A percentile compares a stretch with the other conserved stretches of the same genome.
Conservation (phyloP, 1,139 yeast genomes). For the Citeromyces hawaiiensis region DNA sequence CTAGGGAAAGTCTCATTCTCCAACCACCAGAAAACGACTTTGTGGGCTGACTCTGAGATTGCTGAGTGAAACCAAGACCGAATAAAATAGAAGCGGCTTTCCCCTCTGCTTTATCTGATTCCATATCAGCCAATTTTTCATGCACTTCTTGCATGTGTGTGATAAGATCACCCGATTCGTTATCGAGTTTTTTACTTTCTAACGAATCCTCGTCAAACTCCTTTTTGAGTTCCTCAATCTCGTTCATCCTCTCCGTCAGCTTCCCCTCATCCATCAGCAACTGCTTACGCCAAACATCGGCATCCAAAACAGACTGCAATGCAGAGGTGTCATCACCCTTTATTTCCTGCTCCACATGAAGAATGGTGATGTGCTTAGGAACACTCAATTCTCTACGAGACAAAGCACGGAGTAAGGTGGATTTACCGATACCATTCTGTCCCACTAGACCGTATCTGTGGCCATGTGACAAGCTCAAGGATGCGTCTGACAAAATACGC, state of each 20-base stretch:
- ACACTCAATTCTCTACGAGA: conserved; percentile 88
- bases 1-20: conserved; percentile 98
- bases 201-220: conserved; percentile 77
- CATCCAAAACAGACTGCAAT: conserved; percentile 87
- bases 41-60: conserved; percentile 71
- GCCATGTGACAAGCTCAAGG: conserved; percentile 79
- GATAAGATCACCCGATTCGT: conserved; percentile 81
- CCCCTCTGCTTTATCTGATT: conserved; percentile 94
- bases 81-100: conserved; percentile 90
- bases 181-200: conserved; percentile 71
- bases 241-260: conserved; percentile 60
- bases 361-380: conserved; percentile 88
- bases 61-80: conserved; percentile 89
- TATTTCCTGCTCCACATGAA: conserved; percentile 96
- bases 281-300: conserved; percentile 98
- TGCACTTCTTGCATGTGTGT: conserved; percentile 63
- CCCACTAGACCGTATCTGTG: conserved; percentile 96
- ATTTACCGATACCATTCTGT: conserved; percentile 98
- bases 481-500: conserved; percentile 81
- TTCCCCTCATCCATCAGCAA: conserved; percentile 63
- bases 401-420: conserved; percentile 80
- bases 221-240: conserved; percentile 53
- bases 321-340: conserved; percentile 88
- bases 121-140: conserved; percentile 82
- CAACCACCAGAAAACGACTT: conserved; percentile 98